Evolutionary conservation across 331 rosid genomes (phyloP).

Genomic region (Malus hybrid): DNA sequence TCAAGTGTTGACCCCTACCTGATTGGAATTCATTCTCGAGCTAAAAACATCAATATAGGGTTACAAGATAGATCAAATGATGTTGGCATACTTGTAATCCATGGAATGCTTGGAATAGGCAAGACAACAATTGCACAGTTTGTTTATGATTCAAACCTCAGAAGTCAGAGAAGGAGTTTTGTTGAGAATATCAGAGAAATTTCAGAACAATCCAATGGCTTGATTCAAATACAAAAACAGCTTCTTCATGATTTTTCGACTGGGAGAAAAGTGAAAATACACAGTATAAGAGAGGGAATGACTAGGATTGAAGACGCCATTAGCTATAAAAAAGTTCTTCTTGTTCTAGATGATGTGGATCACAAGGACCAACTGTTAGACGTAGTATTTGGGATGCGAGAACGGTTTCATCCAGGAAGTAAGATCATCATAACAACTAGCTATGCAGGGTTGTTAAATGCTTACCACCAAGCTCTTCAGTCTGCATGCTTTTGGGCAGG

Average conservation of each 20-base stretch:
- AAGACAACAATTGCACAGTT: slow-evolving; percentile 4
- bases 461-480: background rate
- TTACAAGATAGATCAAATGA: background rate
- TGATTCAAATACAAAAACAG: background rate
- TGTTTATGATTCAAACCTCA: background rate
- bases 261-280: background rate
- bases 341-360: slow-evolving; percentile 13
- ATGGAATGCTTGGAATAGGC: slow-evolving; percentile 8
- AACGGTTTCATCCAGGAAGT: slow-evolving; percentile 1
- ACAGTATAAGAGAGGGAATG: background rate
- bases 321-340: background rate
- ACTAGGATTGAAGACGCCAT: background rate
- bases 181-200: background rate
- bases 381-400: background rate
- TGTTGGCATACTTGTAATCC: background rate
- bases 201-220: background rate
- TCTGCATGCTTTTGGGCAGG: background rate
- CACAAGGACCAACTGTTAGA: background rate
- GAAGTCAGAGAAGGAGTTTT: background rate
- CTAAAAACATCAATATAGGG: background rate
- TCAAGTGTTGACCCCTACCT: background rate
- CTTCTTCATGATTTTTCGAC: background rate
- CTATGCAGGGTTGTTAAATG: background rate
- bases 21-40: background rate
- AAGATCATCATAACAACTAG: slow-evolving; percentile 9